Conservation (phyloP, 352 stramenopile species). For the Globisporangium rhizosaccharum region DNA sequence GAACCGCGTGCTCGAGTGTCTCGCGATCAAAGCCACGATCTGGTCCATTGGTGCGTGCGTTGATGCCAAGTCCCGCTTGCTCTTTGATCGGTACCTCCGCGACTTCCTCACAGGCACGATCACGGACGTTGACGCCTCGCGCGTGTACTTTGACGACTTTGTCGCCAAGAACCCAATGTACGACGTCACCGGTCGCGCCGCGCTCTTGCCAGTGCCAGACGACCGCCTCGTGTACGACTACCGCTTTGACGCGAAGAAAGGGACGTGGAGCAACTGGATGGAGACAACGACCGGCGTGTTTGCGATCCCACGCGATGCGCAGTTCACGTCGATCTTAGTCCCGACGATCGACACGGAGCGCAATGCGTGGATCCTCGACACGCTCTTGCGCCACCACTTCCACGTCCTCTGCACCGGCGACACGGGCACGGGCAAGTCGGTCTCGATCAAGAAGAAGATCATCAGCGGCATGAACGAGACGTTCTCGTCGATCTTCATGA, state of each 20-base stretch:
- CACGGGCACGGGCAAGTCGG: constrained; percentile 92
- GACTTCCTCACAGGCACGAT: constrained; percentile 53
- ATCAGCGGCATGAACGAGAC: constrained; percentile 67
- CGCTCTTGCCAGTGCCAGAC: constrained; percentile 45
- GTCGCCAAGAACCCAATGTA: constrained; percentile 81
- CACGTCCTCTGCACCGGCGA: constrained; percentile 90
- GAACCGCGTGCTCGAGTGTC: constrained; percentile 74
- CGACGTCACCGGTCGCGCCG: constrained; percentile 20
- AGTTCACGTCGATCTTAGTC: constrained; percentile 89
- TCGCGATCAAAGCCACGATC: constrained; percentile 83
- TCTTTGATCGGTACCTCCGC: constrained; percentile 84
- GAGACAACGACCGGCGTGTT: constrained; percentile 32
- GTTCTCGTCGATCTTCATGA: constrained; percentile 89
- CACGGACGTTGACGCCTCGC: constrained; percentile 24
- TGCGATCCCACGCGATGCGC: constrained; percentile 60
- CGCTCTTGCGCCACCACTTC: constrained; percentile 80
- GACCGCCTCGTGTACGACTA: constrained; percentile 89
- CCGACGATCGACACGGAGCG: constrained; percentile 92
- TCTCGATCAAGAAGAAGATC: constrained; percentile 93
- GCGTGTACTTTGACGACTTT: constrained; percentile 78
- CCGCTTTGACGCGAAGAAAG: constrained; percentile 81
- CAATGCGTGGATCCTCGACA: constrained; percentile 90
- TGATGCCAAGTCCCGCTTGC: constrained; percentile 72
- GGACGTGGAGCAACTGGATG: constrained; percentile 81
- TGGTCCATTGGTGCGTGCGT: constrained; percentile 92